Evolutionary conservation across 345 rosid genomes (phyloP).

Genomic region (Euphorbia peplus): DNA sequence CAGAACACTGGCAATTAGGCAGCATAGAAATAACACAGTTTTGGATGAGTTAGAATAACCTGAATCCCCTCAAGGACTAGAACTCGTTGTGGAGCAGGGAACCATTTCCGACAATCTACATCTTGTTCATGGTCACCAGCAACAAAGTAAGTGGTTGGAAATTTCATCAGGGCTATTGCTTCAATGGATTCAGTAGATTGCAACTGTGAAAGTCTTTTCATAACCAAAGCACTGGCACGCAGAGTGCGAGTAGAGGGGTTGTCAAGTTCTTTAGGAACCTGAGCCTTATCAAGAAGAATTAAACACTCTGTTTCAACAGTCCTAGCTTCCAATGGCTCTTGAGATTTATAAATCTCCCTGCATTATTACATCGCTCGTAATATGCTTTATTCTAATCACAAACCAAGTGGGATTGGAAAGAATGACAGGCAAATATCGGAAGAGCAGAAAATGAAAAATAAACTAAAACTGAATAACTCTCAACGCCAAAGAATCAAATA

Average conservation of each 20-base stretch:
- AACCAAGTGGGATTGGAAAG: no score
- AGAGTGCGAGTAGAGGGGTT: constrained; percentile 32
- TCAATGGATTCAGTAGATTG: constrained; percentile 73
- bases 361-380: constrained; percentile 5
- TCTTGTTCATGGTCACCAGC: constrained; percentile 24
- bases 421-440: background rate
- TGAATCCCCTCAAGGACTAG: constrained; percentile 86
- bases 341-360: constrained; percentile 70
- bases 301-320: constrained; percentile 51
- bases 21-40: background rate
- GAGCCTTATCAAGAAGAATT: constrained; percentile 53
- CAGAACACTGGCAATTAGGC: background rate
- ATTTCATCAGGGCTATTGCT: constrained; percentile 74
- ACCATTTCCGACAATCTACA: constrained; percentile 53
- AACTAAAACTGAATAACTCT: background rate
- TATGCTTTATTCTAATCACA: background rate
- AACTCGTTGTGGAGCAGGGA: constrained; percentile 57
- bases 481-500: background rate
- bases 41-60: constrained; percentile 33
- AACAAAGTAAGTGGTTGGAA: constrained; percentile 59
- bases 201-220: constrained; percentile 81
- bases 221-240: constrained; percentile 55
- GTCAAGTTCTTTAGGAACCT: constrained; percentile 51
- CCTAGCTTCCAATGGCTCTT: constrained; percentile 36
- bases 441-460: background rate